Percentiles rank a stretch among this genome's conserved stretches.
These are phyloP conservation scores for Erythrobasidium yunnanense DNA, from an alignment of 768 basidiomycete species.

Conservation along the genomic window DNA sequence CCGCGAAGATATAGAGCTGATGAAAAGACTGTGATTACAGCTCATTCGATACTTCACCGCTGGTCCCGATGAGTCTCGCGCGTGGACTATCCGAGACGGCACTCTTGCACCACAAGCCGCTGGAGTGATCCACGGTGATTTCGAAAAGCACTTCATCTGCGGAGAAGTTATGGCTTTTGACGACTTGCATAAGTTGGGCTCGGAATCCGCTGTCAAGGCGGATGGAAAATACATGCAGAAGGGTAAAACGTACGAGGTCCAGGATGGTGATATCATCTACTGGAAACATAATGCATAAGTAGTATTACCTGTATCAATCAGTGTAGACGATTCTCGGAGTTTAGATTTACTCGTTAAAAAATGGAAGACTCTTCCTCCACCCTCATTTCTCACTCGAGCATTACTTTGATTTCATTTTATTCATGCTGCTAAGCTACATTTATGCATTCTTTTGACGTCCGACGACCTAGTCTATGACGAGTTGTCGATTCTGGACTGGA, in stretches of 20 bases:
- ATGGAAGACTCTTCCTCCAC: too few species aligned
- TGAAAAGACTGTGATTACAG: constrained; percentile 42
- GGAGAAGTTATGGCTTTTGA: constrained; percentile 68
- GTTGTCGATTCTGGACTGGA: constrained; percentile 3
- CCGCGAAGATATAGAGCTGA: not conserved
- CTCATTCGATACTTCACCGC: constrained; percentile 95
- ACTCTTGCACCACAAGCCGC: constrained; percentile 95
- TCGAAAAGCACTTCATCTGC: not conserved
- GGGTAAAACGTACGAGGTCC: constrained; percentile 71
- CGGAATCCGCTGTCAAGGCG: constrained; percentile 82
- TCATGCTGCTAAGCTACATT: not conserved
- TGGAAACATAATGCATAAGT: constrained; percentile 49
- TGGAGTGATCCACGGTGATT: constrained; percentile 78
- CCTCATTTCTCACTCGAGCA: too few species aligned
- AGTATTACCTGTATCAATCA: not conserved
- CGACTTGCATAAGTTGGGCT: constrained; percentile 81
- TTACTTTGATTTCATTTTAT: not conserved
- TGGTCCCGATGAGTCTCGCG: constrained; percentile 90
- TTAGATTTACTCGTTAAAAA: too few species aligned
- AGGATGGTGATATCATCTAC: constrained; percentile 49
- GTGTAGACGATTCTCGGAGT: too few species aligned
- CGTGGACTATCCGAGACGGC: constrained; percentile 90
- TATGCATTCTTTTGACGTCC: not conserved
- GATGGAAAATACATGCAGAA: constrained; percentile 39
- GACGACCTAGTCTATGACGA: not conserved